Conservation (phyloP, 1,284 basidiomycete genomes). For the Pterula multifida region DNA sequence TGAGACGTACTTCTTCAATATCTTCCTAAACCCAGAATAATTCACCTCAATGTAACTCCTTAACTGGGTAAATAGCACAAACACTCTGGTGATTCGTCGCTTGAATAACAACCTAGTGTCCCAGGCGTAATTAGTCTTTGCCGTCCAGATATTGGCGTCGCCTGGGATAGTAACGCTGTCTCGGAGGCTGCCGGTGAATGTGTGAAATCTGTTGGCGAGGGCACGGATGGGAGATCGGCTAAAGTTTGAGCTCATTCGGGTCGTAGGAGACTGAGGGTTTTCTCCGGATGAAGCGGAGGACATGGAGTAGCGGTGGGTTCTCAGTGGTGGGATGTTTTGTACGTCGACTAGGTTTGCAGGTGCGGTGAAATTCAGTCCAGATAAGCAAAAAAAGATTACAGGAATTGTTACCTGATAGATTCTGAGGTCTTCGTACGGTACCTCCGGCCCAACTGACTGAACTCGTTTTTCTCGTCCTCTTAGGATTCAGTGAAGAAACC, state of each 20-base stretch:
- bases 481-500: background rate
- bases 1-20: slow-evolving; percentile 74
- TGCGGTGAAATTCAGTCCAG: too few species aligned
- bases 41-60: slow-evolving; percentile 93
- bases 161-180: slow-evolving; percentile 26
- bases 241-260: too few species aligned
- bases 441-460: background rate
- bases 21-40: slow-evolving; percentile 91
- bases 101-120: slow-evolving; percentile 89
- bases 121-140: slow-evolving; percentile 75
- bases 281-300: too few species aligned
- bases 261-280: too few species aligned
- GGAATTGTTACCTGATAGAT: background rate
- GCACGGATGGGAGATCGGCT: background rate
- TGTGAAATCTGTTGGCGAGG: too few species aligned
- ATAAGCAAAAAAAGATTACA: background rate
- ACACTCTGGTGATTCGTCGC: slow-evolving; percentile 81
- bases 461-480: background rate
- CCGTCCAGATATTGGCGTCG: slow-evolving; percentile 64
- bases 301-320: background rate
- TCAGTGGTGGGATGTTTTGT: background rate
- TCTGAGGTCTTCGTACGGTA: background rate
- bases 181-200: slow-evolving; percentile 3
- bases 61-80: slow-evolving; percentile 74
- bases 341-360: too few species aligned